Conservation (phyloP, 1,284 basidiomycete species). For the Rhodofomes roseus region DNA sequence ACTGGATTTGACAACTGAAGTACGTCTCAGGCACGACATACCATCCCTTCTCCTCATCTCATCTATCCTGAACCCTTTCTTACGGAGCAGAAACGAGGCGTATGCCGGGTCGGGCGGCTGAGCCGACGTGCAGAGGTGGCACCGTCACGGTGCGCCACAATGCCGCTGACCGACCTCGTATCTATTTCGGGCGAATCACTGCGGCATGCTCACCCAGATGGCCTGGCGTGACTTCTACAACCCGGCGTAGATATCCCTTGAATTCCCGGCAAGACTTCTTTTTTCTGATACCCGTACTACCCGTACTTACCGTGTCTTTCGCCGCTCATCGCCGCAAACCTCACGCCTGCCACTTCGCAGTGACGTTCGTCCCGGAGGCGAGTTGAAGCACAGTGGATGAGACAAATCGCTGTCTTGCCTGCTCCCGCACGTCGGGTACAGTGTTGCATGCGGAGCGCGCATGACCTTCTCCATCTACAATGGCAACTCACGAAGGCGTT, state of each 20-base stretch:
- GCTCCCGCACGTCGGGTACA: neutral
- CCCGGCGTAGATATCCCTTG: neutral
- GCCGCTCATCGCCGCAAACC: neutral
- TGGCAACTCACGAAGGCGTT: neutral
- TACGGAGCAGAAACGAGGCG: neutral
- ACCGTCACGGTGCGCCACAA: neutral
- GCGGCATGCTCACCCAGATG: neutral
- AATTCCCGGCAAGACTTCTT: neutral
- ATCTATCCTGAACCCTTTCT: neutral
- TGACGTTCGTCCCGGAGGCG: neutral
- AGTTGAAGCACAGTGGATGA: neutral
- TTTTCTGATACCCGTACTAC: neutral
- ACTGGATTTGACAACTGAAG: neutral
- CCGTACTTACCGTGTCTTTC: neutral
- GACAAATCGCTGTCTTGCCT: neutral
- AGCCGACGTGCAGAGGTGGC: neutral
- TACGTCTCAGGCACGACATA: neutral
- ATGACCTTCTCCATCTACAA: neutral
- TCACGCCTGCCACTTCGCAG: no score
- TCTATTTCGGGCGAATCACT: neutral
- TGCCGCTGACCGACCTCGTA: neutral
- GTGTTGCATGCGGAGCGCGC: neutral
- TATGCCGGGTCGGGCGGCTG: neutral
- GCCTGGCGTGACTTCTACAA: neutral
- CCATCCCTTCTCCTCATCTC: neutral